These are phyloP conservation scores for Aspergillus costaricaensis DNA, from an alignment of 2,329 filamentous ascomycete genomes.

Conservation along the genomic window DNA sequence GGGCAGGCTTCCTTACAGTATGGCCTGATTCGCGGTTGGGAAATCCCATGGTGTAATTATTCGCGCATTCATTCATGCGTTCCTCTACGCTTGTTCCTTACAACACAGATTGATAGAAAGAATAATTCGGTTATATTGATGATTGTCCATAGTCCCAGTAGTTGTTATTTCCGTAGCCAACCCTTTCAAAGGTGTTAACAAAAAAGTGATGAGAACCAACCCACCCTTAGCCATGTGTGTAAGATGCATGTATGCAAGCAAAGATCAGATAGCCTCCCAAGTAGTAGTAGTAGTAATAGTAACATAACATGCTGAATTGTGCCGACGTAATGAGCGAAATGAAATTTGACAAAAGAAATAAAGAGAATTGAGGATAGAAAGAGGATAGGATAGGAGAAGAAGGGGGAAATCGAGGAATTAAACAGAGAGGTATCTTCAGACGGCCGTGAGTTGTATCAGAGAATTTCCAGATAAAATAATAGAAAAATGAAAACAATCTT, in stretches of 20 bases:
- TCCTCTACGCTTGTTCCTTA: too few relatives aligned
- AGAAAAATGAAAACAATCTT: not conserved
- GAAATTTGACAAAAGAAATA: not conserved
- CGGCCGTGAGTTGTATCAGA: conserved; percentile 12
- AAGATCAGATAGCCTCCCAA: conserved; percentile 10
- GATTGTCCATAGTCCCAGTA: not conserved
- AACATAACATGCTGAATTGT: conserved; percentile 7
- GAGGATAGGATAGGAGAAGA: conserved; percentile 17
- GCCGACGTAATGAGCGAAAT: not conserved
- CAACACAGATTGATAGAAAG: too few relatives aligned
- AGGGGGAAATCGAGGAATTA: conserved; percentile 5
- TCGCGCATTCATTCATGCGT: too few relatives aligned
- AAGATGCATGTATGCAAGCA: conserved; percentile 8
- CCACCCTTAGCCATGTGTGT: conserved; percentile 4
- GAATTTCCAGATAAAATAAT: not conserved
- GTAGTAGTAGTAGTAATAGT: not conserved
- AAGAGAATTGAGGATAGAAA: conserved; percentile 12
- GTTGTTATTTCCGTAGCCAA: not conserved
- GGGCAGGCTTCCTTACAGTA: too few relatives aligned
- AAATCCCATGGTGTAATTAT: too few relatives aligned
- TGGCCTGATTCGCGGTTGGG: too few relatives aligned
- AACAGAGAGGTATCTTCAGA: conserved; percentile 22
- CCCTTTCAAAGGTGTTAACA: not conserved
- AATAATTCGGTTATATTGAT: not conserved
- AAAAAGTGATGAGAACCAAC: not conserved